Conservation (phyloP, 345 rosid genomes). For the Erysimum cheiranthoides region DNA sequence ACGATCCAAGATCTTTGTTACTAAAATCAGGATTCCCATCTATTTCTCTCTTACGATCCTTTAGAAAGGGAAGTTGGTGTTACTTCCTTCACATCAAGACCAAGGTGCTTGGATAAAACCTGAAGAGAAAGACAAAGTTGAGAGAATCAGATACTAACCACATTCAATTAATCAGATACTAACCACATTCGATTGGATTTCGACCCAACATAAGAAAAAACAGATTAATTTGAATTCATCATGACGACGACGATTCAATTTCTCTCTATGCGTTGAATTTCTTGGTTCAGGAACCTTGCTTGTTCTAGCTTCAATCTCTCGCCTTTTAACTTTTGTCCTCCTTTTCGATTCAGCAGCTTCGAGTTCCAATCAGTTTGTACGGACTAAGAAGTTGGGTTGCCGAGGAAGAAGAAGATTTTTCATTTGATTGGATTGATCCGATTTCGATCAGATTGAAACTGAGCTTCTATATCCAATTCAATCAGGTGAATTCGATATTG, state of each 20-base stretch:
- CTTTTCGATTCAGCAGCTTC: too few relatives aligned
- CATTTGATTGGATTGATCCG: not conserved
- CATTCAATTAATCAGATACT: too few relatives aligned
- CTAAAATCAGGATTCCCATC: conserved; percentile 99
- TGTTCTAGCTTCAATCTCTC: not conserved
- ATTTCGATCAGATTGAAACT: conserved; percentile 16
- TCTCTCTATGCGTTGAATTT: conserved; percentile 4
- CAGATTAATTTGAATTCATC: conserved; percentile 19
- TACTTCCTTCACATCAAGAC: conserved; percentile 91
- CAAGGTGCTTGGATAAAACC: conserved; percentile 91
- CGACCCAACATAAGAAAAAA: not conserved
- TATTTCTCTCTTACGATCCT: conserved; percentile 87
- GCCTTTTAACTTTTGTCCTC: not conserved
- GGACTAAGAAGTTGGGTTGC: not conserved
- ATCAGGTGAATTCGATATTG: conserved; percentile 32
- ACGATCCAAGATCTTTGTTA: conserved; percentile 81
- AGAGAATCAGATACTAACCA: too few relatives aligned
- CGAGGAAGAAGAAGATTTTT: not conserved
- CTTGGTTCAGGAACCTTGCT: not conserved
- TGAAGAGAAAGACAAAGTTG: conserved; percentile 42
- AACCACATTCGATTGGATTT: conserved; percentile 33
- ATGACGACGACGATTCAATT: conserved; percentile 19
- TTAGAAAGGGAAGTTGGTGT: conserved; percentile 85
- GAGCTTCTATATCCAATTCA: not conserved
- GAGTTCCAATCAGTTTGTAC: conserved; percentile 19